phyloP scores from a whole-genome alignment of 805 yeast genomes.

The Clavispora santaluciae region DNA sequence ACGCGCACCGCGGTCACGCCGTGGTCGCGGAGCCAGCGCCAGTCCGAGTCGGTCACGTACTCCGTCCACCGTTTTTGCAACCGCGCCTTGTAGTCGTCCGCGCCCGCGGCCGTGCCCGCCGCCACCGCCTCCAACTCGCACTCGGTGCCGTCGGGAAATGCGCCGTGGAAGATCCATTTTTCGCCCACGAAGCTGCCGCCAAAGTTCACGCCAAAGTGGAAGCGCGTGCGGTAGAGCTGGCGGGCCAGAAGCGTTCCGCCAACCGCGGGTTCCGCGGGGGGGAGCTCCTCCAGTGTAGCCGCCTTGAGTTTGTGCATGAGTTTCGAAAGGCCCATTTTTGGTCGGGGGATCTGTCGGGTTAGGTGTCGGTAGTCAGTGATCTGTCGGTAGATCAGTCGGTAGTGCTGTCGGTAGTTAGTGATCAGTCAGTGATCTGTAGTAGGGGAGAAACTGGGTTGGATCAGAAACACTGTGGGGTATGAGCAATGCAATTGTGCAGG shows the following conservation, averaged over 20 bases:
- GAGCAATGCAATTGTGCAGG: too few relatives aligned
- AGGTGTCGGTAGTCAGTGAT: too few relatives aligned
- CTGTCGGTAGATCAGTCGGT: too few relatives aligned
- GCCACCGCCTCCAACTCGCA: slow-evolving; percentile 73
- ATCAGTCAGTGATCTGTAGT: too few relatives aligned
- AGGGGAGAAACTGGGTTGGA: too few relatives aligned
- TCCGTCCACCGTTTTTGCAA: slow-evolving; percentile 63
- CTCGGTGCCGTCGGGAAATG: slow-evolving; percentile 54
- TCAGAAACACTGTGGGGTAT: too few relatives aligned
- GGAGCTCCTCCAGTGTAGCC: slow-evolving; percentile 17
- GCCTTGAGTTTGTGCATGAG: slow-evolving; percentile 23
- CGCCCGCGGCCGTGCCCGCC: slow-evolving; percentile 46
- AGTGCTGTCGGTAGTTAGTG: too few relatives aligned
- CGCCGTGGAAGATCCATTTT: slow-evolving; percentile 65
- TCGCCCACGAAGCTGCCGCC: slow-evolving; percentile 81
- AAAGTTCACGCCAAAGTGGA: slow-evolving; percentile 78
- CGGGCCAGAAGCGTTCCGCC: slow-evolving; percentile 33
- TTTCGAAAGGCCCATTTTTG: slow-evolving; percentile 1
- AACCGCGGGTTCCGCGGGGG: slow-evolving; percentile 29
- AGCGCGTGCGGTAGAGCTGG: slow-evolving; percentile 54
- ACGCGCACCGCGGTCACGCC: slow-evolving; percentile 80
- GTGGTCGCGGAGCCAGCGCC: slow-evolving; percentile 64
- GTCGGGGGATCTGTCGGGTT: too few relatives aligned
- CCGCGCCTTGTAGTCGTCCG: slow-evolving; percentile 46
- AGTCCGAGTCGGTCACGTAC: slow-evolving; percentile 65